Base-by-base conservation (phyloP, 2,329 filamentous ascomycete genomes). In the Chrysosphaeria jannelii region DNA sequence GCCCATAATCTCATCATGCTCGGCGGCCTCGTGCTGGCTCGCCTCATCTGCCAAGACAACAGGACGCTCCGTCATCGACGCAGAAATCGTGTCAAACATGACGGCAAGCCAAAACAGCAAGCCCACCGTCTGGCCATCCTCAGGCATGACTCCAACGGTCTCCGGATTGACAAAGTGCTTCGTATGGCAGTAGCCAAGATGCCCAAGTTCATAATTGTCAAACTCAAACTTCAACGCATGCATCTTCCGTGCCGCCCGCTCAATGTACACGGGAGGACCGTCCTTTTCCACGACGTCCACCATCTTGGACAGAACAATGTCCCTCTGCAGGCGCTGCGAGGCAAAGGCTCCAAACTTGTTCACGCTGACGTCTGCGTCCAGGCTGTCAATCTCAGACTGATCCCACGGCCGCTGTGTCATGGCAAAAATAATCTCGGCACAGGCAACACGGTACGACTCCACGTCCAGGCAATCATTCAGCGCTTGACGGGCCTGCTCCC, bases 31-130 rank as follows among this genome's bases (percentile, higher is more conserved):
- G 27, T 40, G 42, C 22, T 44, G 39, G 24, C 44, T 45, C 28
- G 46, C 43, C 19, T 48, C 43, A 15, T 47, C 45, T 0, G 39
- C 36, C 5, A 48, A 37, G 1, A 43, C 41, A 3, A 46, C 36
- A 2, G 43, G 34, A 20, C 41, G 33, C 21, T 36, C 33, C 23
- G 51, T 45, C 43, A 62, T 55, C 2, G 53, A 53, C 0, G 57
- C 47, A 0, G 51, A 57, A 6, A 60, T 36, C 0, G 56, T 61
- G 31, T 62, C 57, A 22, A 58, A 54, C 56, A 62, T 62, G 21
- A 60, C 42, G 0, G 50, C 52, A 10, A 63, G 39, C 57, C 57
- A 63, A 32, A 54, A 61, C 3, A 62, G 33, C 8, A 62, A 37
- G 8, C 52, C 45, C 13, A 62, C 42, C 0, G 57, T 60, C 8